Evolutionary conservation across 208 protist species (phyloP).

Genomic region (Acanthamoeba lenticulata): DNA sequence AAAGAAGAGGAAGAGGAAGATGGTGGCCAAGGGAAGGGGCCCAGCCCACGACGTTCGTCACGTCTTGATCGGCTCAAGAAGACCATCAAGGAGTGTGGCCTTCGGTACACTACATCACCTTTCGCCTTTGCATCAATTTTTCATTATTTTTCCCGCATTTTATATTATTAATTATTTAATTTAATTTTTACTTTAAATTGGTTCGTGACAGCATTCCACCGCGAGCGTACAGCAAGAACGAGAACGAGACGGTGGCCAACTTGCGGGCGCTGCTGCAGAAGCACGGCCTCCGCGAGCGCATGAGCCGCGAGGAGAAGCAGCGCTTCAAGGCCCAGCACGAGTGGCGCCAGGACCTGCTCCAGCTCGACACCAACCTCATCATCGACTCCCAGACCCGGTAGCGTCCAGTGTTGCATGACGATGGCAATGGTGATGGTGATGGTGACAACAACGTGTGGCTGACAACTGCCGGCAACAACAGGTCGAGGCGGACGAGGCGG

Average conservation of each 20-base stretch:
- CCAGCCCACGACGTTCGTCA: too few relatives aligned
- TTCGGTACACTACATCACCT: neutral
- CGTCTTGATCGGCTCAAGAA: neutral
- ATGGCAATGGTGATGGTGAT: neutral
- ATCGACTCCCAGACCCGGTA: neutral
- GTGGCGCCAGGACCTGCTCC: neutral
- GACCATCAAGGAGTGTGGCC: neutral
- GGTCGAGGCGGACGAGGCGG: neutral
- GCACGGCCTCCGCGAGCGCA: neutral
- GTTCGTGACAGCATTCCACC: neutral
- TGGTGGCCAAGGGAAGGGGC: too few relatives aligned
- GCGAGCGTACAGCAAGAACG: neutral
- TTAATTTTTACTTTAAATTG: too few relatives aligned
- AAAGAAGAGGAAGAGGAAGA: neutral
- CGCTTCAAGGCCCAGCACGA: neutral
- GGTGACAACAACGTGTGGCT: neutral
- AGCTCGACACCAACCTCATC: neutral
- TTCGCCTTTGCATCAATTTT: neutral
- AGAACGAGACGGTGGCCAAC: neutral
- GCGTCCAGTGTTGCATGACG: neutral
- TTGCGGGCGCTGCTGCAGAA: neutral
- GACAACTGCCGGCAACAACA: neutral
- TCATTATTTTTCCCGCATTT: neutral
- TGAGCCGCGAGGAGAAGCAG: neutral
- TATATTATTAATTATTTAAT: too few relatives aligned